Evolutionary conservation across 495 filamentous ascomycete species (phyloP), one percentile per base, ranked within the genome.

Genomic region (Daldinia bambusicola): DNA sequence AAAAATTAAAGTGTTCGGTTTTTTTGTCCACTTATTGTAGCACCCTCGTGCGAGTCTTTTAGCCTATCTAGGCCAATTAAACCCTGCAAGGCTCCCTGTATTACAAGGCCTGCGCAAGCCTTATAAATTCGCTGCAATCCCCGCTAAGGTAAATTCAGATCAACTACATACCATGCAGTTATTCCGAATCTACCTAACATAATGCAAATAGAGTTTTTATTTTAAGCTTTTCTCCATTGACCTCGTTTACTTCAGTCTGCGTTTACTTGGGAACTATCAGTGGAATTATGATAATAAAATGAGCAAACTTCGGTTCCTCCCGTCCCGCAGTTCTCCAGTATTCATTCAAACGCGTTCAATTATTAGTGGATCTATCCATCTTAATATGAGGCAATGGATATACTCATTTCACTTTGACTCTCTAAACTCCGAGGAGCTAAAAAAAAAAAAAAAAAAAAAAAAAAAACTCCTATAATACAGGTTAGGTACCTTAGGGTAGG

Each of bases 261-360:
- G n/a, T n/a, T n/a, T n/a, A 14, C 30, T 31, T 32, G 52, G n/a
- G n/a, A n/a, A n/a, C n/a, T n/a, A n/a, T n/a, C n/a, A n/a, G n/a
- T n/a, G 32, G 26, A 32, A 16, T 7, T 51, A 55, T 57, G 4
- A 51, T 34, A 56, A 55, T 51, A 53, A 72, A 67, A 72, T 64
- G 69, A 72, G 64, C 63, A 63, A 67, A 72, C 63, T 64, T 72
- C 69, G 63, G 63, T 67, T 72, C 45, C 63, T 67, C 69, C 69
- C 59, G 69, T 55, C 58, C 53, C 63, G 58, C 38, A 16, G 12
- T 59, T 59, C 51, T 57, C 61, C 57, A 41, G n/a, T 36, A n/a
- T 63, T 55, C 41, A 48, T 48, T 48, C 43, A 48, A 48, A 9
- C 41, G 43, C 26, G 13, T 18, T 56, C 53, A 56, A 59, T 55